These are phyloP conservation scores for Tuctoria greenei DNA, from an alignment of 176 grass and related monocot genomes.

Conservation along the genomic window DNA sequence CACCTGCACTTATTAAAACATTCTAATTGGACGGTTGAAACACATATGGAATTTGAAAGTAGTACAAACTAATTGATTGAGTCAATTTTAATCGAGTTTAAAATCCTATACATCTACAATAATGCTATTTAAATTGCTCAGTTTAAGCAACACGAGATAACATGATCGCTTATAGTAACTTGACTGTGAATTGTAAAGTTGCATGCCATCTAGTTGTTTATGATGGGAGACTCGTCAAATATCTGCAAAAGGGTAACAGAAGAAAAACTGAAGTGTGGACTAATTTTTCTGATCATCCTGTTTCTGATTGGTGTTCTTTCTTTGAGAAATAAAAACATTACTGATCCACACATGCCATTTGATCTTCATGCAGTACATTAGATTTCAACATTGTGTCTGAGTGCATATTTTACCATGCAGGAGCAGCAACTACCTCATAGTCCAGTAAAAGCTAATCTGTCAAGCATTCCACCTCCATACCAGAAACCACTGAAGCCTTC, in stretches of 20 bases:
- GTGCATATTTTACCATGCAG: constrained; percentile 38
- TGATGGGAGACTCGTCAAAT: constrained; percentile 8
- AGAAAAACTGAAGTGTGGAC: too few relatives aligned
- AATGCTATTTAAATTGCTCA: background rate
- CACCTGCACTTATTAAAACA: background rate
- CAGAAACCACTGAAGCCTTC: constrained; percentile 57
- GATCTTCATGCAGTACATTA: constrained; percentile 13
- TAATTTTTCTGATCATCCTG: constrained; percentile 17
- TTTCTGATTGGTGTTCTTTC: background rate
- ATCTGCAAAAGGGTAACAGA: background rate
- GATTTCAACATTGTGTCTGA: constrained; percentile 33
- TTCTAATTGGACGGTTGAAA: constrained; percentile 14
- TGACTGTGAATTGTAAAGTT: background rate
- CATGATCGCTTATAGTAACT: constrained; percentile 3
- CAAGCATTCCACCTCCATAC: constrained; percentile 59
- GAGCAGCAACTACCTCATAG: constrained; percentile 35
- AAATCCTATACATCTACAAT: background rate
- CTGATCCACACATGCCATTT: background rate
- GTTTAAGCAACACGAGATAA: background rate
- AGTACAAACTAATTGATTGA: background rate
- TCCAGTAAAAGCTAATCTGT: constrained; percentile 48
- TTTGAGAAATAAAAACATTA: background rate
- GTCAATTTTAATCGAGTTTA: background rate
- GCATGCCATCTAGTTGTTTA: constrained; percentile 7
- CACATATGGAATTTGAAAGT: constrained; percentile 16